Evolutionary conservation across 1,139 yeast genomes (phyloP), one percentile per base, ranked within the genome.

Genomic region (Saccharomycopsis phalli): DNA sequence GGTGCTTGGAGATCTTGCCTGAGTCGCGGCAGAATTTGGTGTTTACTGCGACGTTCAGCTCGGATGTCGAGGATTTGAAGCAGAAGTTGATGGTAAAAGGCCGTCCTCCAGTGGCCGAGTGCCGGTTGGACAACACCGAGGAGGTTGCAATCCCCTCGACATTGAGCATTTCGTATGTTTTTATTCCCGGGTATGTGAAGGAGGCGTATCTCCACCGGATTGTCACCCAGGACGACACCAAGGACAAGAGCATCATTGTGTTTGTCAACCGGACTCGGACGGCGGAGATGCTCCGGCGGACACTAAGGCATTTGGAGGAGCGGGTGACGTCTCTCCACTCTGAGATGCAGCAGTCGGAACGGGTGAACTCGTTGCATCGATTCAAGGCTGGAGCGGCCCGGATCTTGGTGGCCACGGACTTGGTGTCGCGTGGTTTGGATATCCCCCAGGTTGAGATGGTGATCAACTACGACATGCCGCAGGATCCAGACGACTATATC

Each of bases 31-130:
- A 88, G 58, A 91, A 96, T 0, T 63, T 88, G 37, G 62, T 91
- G 36, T 93, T 93, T 60, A 91, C 99, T 0, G 99, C 99, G 6
- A 91, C 99, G 0, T 82, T 91, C 8, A 91, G 97, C 0, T 96
- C 87, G 54, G 81, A 94, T 1, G 97, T 91, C 2, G 66, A 94
- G 48, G 71, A 86, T 0, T 66, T 93, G 47, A 80, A 81, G 49
- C 82, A 82, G 41, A 74, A 71, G 43, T 84, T 86, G 6, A 68
- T 66, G 4, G 65, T 74, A 19, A 66, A 69, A 4, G 79, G 78
- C 1, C 79, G 79, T 52, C 72, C 70, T 34, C 76, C 81, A 0
- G 80, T 83, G 1, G 83, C 79, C 53, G 61, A 84, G 41, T 93
- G 84, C 56, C 95, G 91, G 58, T 78, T 83, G n/a, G 87, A 81